These are phyloP conservation scores for Moesziomyces globuligerus DNA, from an alignment of 1,284 basidiomycete species.

Conservation along the genomic window DNA sequence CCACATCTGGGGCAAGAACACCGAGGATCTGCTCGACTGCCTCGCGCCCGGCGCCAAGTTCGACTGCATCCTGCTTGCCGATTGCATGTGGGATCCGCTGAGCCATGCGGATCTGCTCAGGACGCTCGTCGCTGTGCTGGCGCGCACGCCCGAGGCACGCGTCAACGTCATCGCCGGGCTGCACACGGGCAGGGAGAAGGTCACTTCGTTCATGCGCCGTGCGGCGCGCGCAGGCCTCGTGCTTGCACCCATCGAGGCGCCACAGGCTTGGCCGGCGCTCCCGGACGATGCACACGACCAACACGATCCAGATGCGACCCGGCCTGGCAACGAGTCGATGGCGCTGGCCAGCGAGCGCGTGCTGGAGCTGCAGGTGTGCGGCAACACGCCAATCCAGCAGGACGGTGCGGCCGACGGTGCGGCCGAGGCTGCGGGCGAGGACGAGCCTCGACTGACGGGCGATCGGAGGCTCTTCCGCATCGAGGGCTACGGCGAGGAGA, in stretches of 20 bases:
- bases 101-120: constrained; percentile 60
- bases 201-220: constrained; percentile 55
- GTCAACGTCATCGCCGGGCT: constrained; percentile 62
- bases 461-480: constrained; percentile 27
- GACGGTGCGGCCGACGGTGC: background rate
- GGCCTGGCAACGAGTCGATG: constrained; percentile 31
- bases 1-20: constrained; percentile 59
- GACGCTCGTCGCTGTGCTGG: constrained; percentile 41
- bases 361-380: constrained; percentile 53
- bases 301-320: constrained; percentile 11
- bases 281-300: background rate
- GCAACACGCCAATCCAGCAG: constrained; percentile 40
- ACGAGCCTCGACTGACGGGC: constrained; percentile 38
- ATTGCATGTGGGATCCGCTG: constrained; percentile 65
- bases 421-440: constrained; percentile 3
- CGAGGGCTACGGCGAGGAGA: constrained; percentile 36
- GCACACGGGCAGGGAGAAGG: constrained; percentile 61
- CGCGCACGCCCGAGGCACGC: constrained; percentile 21
- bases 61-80: constrained; percentile 61
- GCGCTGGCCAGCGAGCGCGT: constrained; percentile 26
- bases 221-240: constrained; percentile 44
- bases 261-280: constrained; percentile 24
- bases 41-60: constrained; percentile 37
- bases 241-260: constrained; percentile 28
- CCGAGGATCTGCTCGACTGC: constrained; percentile 57